phyloP scores from a whole-genome alignment of 1,284 basidiomycete genomes.

The Moesziomyces parantarcticus region DNA sequence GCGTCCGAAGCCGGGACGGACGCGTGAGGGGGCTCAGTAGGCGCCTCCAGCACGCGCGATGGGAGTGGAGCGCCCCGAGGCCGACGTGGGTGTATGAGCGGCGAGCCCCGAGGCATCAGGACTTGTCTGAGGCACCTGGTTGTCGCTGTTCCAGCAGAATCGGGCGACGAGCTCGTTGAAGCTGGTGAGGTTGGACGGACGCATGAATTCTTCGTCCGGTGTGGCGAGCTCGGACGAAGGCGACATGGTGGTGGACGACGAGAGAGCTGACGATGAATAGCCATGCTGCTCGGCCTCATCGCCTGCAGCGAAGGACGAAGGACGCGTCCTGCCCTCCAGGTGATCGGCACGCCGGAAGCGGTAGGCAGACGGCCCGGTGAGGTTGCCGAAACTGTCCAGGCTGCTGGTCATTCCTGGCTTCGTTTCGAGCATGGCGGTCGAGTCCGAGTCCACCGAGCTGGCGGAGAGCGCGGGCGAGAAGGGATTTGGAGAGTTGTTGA shows the following conservation, averaged over 20 bases:
- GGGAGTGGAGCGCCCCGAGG: conserved; percentile 47
- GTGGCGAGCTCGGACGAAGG: conserved; percentile 47
- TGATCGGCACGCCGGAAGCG: conserved; percentile 31
- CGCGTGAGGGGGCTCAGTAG: conserved; percentile 9
- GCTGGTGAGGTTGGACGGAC: conserved; percentile 54
- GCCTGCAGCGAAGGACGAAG: conserved; percentile 29
- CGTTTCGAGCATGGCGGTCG: conserved; percentile 41
- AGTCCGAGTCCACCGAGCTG: conserved; percentile 55
- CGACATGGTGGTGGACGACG: conserved; percentile 41
- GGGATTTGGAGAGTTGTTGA: conserved; percentile 49
- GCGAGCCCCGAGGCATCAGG: conserved; percentile 16
- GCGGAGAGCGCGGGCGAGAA: conserved; percentile 55
- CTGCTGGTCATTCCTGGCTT: conserved; percentile 23
- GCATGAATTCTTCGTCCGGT: conserved; percentile 48
- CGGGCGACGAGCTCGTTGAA: conserved; percentile 59
- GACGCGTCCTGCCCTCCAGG: conserved; percentile 22
- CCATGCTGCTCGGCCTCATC: conserved; percentile 39
- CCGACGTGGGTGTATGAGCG: conserved; percentile 33
- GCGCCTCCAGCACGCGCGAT: conserved; percentile 42
- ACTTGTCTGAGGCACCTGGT: conserved; percentile 36
- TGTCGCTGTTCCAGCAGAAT: conserved; percentile 62
- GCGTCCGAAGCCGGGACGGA: background rate
- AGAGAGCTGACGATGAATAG: conserved; percentile 37
- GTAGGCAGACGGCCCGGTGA: conserved; percentile 21
- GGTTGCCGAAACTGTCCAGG: conserved; percentile 27